Conservation (phyloP, 2,329 filamentous ascomycete genomes). For the Chalaropsis thielavioides region DNA sequence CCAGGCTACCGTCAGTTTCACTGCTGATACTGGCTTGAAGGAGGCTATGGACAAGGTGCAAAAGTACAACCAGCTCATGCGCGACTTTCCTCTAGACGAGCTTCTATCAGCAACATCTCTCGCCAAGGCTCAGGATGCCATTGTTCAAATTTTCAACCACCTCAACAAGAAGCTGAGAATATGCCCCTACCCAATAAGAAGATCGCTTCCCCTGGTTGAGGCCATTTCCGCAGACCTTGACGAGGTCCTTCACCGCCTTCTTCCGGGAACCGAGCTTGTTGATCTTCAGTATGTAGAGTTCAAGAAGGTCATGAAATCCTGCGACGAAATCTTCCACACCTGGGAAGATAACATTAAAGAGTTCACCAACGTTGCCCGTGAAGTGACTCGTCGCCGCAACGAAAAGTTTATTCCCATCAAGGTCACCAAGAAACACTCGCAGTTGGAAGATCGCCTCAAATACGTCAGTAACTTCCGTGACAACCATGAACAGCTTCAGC, state of each 20-base stretch:
- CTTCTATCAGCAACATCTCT: conserved; percentile 82
- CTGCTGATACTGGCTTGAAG: conserved; percentile 86
- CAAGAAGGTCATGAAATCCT: conserved; percentile 64
- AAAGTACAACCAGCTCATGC: conserved; percentile 98
- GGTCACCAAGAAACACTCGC: conserved; percentile 71
- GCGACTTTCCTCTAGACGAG: conserved; percentile 93
- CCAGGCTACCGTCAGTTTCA: conserved; percentile 93
- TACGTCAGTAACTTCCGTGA: conserved; percentile 92
- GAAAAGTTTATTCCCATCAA: conserved; percentile 99
- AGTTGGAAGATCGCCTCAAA: conserved; percentile 77
- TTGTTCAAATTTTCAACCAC: conserved; percentile 81
- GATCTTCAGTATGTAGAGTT: conserved; percentile 90
- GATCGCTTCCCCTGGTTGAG: conserved; percentile 87
- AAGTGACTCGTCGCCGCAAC: conserved; percentile 81
- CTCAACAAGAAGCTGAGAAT: conserved; percentile 97
- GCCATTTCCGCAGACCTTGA: conserved; percentile 92
- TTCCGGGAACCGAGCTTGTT: conserved; percentile 77
- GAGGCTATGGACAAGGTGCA: conserved; percentile 93
- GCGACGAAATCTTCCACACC: conserved; percentile 71
- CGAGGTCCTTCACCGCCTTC: conserved; percentile 65
- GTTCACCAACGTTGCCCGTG: conserved; percentile 92
- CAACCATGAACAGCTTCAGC: conserved; percentile 94
- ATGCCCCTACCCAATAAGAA: conserved; percentile 83
- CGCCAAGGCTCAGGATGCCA: conserved; percentile 73
- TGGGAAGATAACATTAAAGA: conserved; percentile 98